phyloP scores from a whole-genome alignment of 164 flowering plant species.

The Berberis thunbergii region DNA sequence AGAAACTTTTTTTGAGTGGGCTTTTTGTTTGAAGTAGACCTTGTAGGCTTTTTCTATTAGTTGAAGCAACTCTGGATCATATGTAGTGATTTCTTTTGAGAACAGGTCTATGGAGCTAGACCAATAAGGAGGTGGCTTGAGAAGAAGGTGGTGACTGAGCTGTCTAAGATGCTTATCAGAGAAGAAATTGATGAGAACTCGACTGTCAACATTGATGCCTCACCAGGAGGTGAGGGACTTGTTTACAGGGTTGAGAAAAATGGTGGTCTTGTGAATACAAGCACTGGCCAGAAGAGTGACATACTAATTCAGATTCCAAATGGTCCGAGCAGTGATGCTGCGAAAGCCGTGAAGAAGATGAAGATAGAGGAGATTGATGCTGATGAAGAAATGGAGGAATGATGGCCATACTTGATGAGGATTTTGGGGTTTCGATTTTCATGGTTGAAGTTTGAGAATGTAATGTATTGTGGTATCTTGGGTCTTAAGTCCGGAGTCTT shows the following conservation, averaged over 20 bases:
- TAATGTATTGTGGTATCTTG: too few species aligned
- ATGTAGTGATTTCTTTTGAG: too few species aligned
- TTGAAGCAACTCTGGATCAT: too few species aligned
- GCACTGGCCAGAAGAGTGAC: conserved; percentile 46
- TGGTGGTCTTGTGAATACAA: conserved; percentile 50
- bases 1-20: too few species aligned
- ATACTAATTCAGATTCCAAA: conserved; percentile 43
- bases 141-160: too few species aligned
- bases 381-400: neutral
- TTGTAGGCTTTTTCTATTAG: too few species aligned
- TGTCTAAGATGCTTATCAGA: conserved; percentile 57
- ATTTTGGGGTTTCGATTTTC: too few species aligned
- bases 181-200: conserved; percentile 81
- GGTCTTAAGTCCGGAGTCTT: too few species aligned
- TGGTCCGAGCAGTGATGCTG: conserved; percentile 26
- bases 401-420: neutral
- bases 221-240: conserved; percentile 12
- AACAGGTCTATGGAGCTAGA: conserved; percentile 53
- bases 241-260: conserved; percentile 38
- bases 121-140: conserved; percentile 32
- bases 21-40: too few species aligned
- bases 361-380: conserved; percentile 23
- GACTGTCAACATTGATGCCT: conserved; percentile 62
- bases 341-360: conserved; percentile 60
- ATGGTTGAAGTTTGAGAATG: too few species aligned